Conservation (phyloP, 129 eudicot species). For the Helichrysum umbraculigerum region DNA sequence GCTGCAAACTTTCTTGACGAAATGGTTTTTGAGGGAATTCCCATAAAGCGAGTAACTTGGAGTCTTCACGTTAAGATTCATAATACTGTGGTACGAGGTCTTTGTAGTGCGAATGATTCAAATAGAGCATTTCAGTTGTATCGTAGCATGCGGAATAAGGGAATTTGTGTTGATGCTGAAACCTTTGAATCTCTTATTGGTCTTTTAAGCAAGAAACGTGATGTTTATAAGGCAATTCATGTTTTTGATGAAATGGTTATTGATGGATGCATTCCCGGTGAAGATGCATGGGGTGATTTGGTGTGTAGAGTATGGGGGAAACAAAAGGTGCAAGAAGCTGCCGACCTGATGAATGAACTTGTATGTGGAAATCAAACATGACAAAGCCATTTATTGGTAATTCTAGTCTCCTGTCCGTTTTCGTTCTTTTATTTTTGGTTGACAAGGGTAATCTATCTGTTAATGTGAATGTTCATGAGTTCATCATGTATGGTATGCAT, state of each 20-base stretch:
- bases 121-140: constrained; percentile 64
- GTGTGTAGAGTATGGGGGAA: constrained; percentile 57
- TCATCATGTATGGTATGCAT: neutral
- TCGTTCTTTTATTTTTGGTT: neutral
- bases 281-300: constrained; percentile 56
- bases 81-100: constrained; percentile 66
- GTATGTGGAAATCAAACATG: constrained; percentile 17
- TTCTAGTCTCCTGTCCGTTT: neutral
- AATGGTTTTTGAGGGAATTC: constrained; percentile 66
- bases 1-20: constrained; percentile 85
- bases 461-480: neutral
- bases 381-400: neutral
- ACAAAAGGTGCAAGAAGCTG: constrained; percentile 46
- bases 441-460: neutral
- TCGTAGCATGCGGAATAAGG: constrained; percentile 66
- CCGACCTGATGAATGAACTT: constrained; percentile 38
- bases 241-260: constrained; percentile 67
- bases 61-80: constrained; percentile 61
- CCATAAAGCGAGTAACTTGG: constrained; percentile 78
- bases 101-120: constrained; percentile 46
- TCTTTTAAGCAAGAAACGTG: constrained; percentile 55
- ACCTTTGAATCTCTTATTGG: constrained; percentile 49
- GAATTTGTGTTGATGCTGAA: constrained; percentile 61
- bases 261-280: constrained; percentile 71
- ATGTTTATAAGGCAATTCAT: constrained; percentile 51